phyloP scores from a whole-genome alignment of 345 rosid genomes.

The Aquilaria sinensis region DNA sequence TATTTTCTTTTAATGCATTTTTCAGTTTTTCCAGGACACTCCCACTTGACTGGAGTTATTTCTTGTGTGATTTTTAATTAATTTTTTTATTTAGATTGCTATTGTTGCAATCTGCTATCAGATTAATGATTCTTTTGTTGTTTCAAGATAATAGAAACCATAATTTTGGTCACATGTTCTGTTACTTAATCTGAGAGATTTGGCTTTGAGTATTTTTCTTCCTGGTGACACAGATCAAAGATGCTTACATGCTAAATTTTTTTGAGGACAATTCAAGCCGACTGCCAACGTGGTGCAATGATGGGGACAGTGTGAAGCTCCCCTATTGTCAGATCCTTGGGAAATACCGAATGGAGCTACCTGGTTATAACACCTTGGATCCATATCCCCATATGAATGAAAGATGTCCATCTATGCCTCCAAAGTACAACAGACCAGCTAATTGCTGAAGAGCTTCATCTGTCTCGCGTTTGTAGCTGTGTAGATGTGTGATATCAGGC shows the following conservation, averaged over 20 bases:
- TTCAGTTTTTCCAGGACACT: background rate
- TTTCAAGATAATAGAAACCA: no score
- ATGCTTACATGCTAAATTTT: constrained; percentile 54
- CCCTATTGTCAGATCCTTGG: constrained; percentile 91
- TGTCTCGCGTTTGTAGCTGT: background rate
- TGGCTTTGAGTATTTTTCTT: constrained; percentile 36
- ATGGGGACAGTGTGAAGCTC: constrained; percentile 64
- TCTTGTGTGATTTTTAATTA: background rate
- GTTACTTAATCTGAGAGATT: no score
- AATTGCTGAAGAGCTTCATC: constrained; percentile 44
- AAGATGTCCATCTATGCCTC: constrained; percentile 85
- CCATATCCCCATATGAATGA: constrained; percentile 92
- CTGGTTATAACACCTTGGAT: constrained; percentile 75
- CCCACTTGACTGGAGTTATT: background rate
- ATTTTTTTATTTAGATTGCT: no score
- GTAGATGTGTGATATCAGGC: no score
- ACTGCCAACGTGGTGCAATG: constrained; percentile 91
- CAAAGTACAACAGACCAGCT: constrained; percentile 58
- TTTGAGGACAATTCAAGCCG: constrained; percentile 54
- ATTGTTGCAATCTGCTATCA: no score
- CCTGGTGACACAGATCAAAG: constrained; percentile 64
- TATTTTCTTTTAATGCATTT: background rate
- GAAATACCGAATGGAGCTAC: constrained; percentile 92
- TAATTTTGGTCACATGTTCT: no score
- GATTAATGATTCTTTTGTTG: no score